Base-by-base conservation (phyloP, 495 filamentous ascomycete genomes). In the Chaetomium fimeti region DNA sequence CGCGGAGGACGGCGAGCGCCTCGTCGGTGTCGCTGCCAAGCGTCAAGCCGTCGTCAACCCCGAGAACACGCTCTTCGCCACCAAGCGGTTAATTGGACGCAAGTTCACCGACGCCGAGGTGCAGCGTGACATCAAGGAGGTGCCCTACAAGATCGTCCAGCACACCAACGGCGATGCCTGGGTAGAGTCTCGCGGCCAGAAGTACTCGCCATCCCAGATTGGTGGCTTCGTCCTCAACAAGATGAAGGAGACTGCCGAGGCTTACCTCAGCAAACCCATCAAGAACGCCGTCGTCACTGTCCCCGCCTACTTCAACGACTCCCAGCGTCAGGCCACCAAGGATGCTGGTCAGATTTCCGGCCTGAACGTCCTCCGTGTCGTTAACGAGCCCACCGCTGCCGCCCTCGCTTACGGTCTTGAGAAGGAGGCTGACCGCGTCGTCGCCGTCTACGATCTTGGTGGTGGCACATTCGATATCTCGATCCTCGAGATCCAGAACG, bases 401-500 rank as follows among this genome's bases (percentile, higher is more conserved):
- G 93, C 93, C 60, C 86, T 97, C 69, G 93, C 93, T 69, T 97
- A 97, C 76, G 93, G 93, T 80, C 83, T 97, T 24, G 92, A 97
- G 79, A 97, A 95, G 86, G 89, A 95, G 75, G 83, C 84, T 54
- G 93, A 97, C 81, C 86, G 89, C 64, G 80, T 98, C 62, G 90
- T 97, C 73, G 93, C 93, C 65, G 93, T 97, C 74, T 97, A 95
- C 82, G 94, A 98, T 87, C 84, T 98, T 66, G 94, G 94, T 81
- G 94, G 93, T 85, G 93, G 93, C 85, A 97, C 93, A 71, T 97
- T 97, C 79, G 93, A 97, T 91, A 94, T 97, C 77, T 97, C 93
- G 55, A 88, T 97, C 64, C 87, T 97, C 42, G 93, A 97, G 81
- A 97, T 97, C 75, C 93, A 97, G 83, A 92, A 91, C 80, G 93